Percentiles rank a stretch among this genome's conserved stretches.
These are phyloP conservation scores for Tephrocybe sp. DNA, from an alignment of 768 basidiomycete species.

Conservation along the genomic window DNA sequence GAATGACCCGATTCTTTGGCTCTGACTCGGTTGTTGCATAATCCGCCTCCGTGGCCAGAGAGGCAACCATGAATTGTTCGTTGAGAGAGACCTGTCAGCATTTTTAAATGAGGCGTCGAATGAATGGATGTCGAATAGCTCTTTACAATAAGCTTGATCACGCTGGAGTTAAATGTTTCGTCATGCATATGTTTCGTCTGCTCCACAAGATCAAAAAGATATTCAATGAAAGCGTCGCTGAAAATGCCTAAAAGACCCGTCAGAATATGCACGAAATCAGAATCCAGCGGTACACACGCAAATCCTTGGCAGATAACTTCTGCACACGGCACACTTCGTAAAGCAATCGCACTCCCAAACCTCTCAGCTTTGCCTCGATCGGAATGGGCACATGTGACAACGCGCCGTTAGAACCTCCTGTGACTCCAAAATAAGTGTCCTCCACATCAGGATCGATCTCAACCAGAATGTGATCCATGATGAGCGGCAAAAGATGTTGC, in stretches of 20 bases:
- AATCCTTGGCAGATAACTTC: constrained; percentile 72
- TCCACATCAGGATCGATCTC: constrained; percentile 81
- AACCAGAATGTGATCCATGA: constrained; percentile 83
- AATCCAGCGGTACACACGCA: constrained; percentile 52
- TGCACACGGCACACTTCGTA: constrained; percentile 96
- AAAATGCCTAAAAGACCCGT: constrained; percentile 59
- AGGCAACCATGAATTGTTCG: constrained; percentile 98
- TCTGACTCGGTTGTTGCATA: constrained; percentile 27
- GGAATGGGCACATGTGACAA: constrained; percentile 53
- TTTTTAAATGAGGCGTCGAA: background rate
- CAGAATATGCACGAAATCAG: background rate
- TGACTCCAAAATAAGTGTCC: constrained; percentile 51
- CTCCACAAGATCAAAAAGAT: constrained; percentile 92
- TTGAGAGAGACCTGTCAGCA: constrained; percentile 78
- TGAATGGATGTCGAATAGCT: background rate
- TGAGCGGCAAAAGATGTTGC: constrained; percentile 74
- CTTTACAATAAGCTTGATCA: constrained; percentile 90
- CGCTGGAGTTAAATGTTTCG: constrained; percentile 92
- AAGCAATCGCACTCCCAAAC: constrained; percentile 69
- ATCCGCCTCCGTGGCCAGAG: constrained; percentile 39
- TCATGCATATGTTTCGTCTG: constrained; percentile 85
- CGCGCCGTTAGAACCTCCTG: constrained; percentile 33
- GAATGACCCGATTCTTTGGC: constrained; percentile 74
- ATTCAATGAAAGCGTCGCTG: constrained; percentile 80
- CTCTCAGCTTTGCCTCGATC: constrained; percentile 81